These are phyloP conservation scores for Cladosporium sp. DNA, from an alignment of 2,329 filamentous ascomycete species.

Conservation along the genomic window DNA sequence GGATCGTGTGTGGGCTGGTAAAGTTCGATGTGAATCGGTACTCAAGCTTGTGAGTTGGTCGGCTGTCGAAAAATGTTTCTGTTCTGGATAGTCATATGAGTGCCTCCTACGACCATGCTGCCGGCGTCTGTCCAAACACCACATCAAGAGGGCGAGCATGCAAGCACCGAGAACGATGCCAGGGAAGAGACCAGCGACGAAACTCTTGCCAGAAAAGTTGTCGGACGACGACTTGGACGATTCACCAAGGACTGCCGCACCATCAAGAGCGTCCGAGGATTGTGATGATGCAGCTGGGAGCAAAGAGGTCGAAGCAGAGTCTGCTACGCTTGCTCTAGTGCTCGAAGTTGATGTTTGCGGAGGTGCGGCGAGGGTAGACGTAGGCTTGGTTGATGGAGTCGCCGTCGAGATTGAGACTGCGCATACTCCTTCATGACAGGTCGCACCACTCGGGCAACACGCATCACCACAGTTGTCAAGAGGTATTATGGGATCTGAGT, in stretches of 20 bases:
- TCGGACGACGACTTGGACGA: not conserved
- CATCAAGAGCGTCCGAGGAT: not conserved
- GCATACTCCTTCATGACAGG: constrained; percentile 59
- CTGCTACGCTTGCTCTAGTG: not conserved
- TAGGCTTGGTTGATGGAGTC: constrained; percentile 17
- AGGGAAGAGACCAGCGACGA: constrained; percentile 38
- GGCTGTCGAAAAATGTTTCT: constrained; percentile 26
- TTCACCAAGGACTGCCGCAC: not conserved
- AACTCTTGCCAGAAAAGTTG: constrained; percentile 34
- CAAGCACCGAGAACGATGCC: constrained; percentile 35
- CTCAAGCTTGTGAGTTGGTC: constrained; percentile 19
- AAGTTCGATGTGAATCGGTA: constrained; percentile 4
- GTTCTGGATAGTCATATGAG: constrained; percentile 23
- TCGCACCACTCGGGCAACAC: constrained; percentile 74
- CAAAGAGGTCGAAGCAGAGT: not conserved
- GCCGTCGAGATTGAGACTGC: constrained; percentile 33
- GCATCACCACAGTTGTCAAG: constrained; percentile 58
- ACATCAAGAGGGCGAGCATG: constrained; percentile 28
- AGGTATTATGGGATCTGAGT: constrained; percentile 61
- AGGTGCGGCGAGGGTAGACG: constrained; percentile 5
- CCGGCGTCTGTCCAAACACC: constrained; percentile 26
- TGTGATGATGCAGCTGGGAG: not conserved
- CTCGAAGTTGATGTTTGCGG: not conserved
- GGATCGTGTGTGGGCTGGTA: constrained; percentile 31
- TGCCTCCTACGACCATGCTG: constrained; percentile 18